Evolutionary conservation across 1,284 basidiomycete genomes (phyloP), one percentile per base, ranked within the genome.

Genomic region (Neolentinus lepideus): DNA sequence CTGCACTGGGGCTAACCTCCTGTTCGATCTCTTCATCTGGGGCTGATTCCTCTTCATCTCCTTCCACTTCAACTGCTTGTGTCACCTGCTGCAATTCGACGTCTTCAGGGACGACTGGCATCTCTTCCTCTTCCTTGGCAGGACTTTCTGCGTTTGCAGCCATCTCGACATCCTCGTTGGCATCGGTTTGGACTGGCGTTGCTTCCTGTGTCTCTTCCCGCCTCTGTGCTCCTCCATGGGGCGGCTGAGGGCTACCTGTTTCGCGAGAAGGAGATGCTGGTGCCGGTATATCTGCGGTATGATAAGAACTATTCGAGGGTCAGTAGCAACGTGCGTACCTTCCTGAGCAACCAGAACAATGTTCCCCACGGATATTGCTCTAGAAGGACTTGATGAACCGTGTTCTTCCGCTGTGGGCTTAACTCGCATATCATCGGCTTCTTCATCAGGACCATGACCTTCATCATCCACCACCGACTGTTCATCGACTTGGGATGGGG

Each of bases 111-210:
- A 16, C 26, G 12, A 3, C 1, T 10, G 48, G 14, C 24, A 51
- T 45, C 24, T 24, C 35, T 36, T 26, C 48, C 33, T 54, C 52
- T 22, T 54, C 52, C 35, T n/a, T n/a, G 16, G 38, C 38, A 6
- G 19, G 38, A 14, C 35, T 55, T 14, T 54, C 54, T 33, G 55
- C 52, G 21, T 59, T 60, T 19, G 45, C 55, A 25, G 56, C 69
- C 50, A 63, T 59, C 25, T 61, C 50, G 33, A 54, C 53, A 24
- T 59, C 58, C 38, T 56, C 43, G n/a, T 55, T 55, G 57, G 57
- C 10, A 63, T 56, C 53, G 51, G 53, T 54, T 22, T 26, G 53
- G 26, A 35, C 59, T 16, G 51, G 35, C 27, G 61, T 57, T 38
- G 29, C 61, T 16, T 63, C 64, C 10, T 62, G 63, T 6, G 33